Conservation (phyloP, 192 early-diverging fungal species). For the Entomortierella chlamydospora region DNA sequence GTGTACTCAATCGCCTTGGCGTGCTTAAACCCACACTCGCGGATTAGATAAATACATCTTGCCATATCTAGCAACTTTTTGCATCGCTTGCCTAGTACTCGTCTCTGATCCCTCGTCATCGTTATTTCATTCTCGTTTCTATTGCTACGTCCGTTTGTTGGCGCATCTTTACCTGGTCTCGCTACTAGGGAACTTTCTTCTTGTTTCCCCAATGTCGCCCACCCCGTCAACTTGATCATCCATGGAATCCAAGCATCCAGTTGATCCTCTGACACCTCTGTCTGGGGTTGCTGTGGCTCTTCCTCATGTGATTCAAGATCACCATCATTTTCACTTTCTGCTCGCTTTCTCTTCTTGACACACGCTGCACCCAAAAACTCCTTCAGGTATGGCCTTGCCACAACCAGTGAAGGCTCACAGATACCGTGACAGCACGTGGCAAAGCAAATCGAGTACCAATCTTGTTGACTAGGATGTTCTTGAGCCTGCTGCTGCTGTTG, state of each 20-base stretch:
- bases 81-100: constrained; percentile 47
- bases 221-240: constrained; percentile 49
- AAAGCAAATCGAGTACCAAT: constrained; percentile 45
- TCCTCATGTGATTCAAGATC: not conserved
- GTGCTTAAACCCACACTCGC: constrained; percentile 45
- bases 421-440: constrained; percentile 53
- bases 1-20: constrained; percentile 49
- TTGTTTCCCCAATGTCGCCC: constrained; percentile 44
- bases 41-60: constrained; percentile 34
- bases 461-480: not conserved
- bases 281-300: not conserved
- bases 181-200: constrained; percentile 44
- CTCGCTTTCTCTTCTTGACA: constrained; percentile 37
- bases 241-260: constrained; percentile 38
- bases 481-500: not conserved
- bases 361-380: constrained; percentile 18
- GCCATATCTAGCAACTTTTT: constrained; percentile 51
- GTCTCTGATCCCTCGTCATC: constrained; percentile 33
- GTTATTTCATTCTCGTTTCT: not conserved
- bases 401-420: constrained; percentile 36
- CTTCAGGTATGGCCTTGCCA: constrained; percentile 26
- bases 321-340: not conserved
- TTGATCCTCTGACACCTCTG: constrained; percentile 15
- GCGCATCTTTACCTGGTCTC: constrained; percentile 43
- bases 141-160: too few relatives aligned